Evolutionary conservation across 169 alveolate species (phyloP), one percentile per base, ranked within the genome.

Genomic region (Plasmodium berghei): DNA sequence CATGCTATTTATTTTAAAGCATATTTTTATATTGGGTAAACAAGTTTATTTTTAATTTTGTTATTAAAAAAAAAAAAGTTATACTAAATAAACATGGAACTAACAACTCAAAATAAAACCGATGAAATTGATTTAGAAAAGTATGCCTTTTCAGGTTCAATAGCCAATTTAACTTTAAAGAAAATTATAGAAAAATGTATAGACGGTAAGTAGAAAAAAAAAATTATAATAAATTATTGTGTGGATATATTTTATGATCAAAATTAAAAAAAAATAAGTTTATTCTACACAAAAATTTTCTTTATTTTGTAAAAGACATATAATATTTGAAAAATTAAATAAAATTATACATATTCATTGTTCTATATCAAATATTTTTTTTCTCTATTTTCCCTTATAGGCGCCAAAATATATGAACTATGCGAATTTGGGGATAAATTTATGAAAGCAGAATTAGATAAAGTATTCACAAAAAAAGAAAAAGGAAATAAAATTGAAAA

Each of bases 401-500:
- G 89, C 9, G 89, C 89, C 9, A 75, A 75, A 56, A 75, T 75
- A 18, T 6, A 12, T 20, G 89, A 75, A 42, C 34, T 75, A 18
- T 75, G 89, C 14, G 77, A 75, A 14, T 75, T 40, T 26, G 89
- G 89, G n/a, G 89, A 75, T 42, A 75, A 87, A 45, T 34, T 63
- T 18, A 73, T 73, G 67, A 72, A 87, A 45, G 88, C 59, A 6
- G 92, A 87, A 63, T 61, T 73, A 18, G 92, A 87, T 46, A 67
- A 69, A 48, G 88, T 73, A 9, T 72, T 58, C 49, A 61, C 72
- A 26, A 91, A 91, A 71, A 77, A 91, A 48, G 92, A 94, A 54
- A 88, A 93, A 71, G 97, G 97, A 89, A 95, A 95, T 89, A 95
- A 95, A 89, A 85, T 96, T 18, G 97, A 95, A 70, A 97, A 97